A percentile compares a stretch with the other conserved stretches of the same genome.
phyloP scores from a whole-genome alignment of 768 basidiomycete species.

The Panaeolus cyanescens region DNA sequence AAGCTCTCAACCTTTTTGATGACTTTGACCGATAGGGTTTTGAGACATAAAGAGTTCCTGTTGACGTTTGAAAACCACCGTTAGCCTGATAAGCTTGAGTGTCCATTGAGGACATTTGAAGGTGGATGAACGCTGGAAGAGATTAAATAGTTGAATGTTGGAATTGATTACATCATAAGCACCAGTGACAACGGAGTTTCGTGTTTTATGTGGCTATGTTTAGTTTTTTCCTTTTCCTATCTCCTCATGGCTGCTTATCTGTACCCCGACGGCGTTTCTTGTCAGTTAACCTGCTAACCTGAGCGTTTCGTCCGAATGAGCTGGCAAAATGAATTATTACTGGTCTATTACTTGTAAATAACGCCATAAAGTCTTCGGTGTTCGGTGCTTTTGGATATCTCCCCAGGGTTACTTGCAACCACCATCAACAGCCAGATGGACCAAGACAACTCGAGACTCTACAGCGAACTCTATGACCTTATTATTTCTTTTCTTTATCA shows the following conservation, averaged over 20 bases:
- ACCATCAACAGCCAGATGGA: constrained; percentile 8
- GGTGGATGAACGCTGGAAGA: neutral
- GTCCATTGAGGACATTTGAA: neutral
- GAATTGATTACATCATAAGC: neutral
- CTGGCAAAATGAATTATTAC: neutral
- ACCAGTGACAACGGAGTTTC: neutral
- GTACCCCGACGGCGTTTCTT: neutral
- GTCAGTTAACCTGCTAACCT: neutral
- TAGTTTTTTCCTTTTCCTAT: neutral
- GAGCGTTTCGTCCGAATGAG: neutral
- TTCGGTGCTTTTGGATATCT: neutral
- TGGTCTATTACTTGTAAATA: neutral
- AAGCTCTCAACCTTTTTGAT: constrained; percentile 77
- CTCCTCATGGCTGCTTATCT: neutral
- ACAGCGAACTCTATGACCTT: constrained; percentile 24
- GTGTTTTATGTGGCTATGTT: neutral
- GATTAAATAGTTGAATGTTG: neutral
- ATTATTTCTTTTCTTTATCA: constrained; percentile 31
- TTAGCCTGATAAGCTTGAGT: constrained; percentile 29
- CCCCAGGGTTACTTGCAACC: constrained; percentile 2
- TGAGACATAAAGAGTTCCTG: constrained; percentile 73
- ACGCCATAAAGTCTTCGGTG: neutral
- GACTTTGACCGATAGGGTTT: constrained; percentile 73
- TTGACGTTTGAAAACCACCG: constrained; percentile 52
- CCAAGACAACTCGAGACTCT: constrained; percentile 16